Evolutionary conservation across 805 yeast genomes (phyloP), one percentile per base, ranked within the genome.

Genomic region (Alloascoidea africana): DNA sequence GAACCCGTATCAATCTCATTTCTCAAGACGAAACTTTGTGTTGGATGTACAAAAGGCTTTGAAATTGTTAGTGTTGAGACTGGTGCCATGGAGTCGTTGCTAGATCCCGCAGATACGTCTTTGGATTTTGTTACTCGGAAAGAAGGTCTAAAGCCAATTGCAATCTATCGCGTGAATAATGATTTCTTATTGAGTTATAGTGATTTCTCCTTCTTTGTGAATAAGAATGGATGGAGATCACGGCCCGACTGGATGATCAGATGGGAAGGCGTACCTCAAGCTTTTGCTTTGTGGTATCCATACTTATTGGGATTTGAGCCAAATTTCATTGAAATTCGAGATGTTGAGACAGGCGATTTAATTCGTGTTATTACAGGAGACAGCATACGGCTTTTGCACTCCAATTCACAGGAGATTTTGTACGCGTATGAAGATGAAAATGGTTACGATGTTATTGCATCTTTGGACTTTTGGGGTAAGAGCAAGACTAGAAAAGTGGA

Each of bases 21-120:
- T 52, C 64, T 91, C 57, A 84, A 86, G 53, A 76, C 87, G 3
- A 82, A 80, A 50, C 61, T 91, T 44, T 89, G 96, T 63, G 81
- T 91, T 45, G 98, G 98, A 17, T 91, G 98, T 51, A 78, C 94
- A 18, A 84, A 80, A 54, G 98, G 98, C 0, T 91, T 91, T 62
- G 97, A 91, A 60, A 85, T 91, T 50, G 86, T 91, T 27, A 80
- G 93, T 14, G 64, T 87, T 33, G 82, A 80, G 42, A 83, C 80
- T 38, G 79, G 83, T 41, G 82, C 76, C 42, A 85, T 82, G 57
- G 96, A 91, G 58, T 76, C 91, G 5, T 70, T 91, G 37, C 64
- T 91, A 48, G 97, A 91, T 59, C 96, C 95, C n/a, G 98, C 97
- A 0, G 98, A 91, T 52, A 93, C 97, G 0, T 85, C 96, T 14